Conservation (phyloP, 2,329 filamentous ascomycete species). For the Geosmithia morbida region DNA sequence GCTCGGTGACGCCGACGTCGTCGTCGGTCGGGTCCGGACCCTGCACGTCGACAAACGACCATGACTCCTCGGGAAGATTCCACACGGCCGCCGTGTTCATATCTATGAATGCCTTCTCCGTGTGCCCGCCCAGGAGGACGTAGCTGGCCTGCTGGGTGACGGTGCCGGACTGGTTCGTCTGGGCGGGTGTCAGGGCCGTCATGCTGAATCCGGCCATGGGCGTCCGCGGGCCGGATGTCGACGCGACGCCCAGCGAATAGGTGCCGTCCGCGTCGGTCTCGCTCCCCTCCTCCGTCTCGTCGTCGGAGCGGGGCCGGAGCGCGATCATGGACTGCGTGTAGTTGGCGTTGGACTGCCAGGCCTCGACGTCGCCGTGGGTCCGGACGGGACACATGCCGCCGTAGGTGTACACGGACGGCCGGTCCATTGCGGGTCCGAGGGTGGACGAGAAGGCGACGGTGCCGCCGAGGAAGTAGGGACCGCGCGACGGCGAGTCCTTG, state of each 20-base stretch:
- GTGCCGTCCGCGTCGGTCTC: background rate
- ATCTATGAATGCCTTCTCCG: constrained; percentile 71
- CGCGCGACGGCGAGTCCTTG: constrained; percentile 6
- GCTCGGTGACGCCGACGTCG: background rate
- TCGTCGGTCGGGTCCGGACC: constrained; percentile 24
- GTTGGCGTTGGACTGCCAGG: constrained; percentile 54
- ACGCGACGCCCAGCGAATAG: constrained; percentile 12
- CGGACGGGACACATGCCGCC: constrained; percentile 72
- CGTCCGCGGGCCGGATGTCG: constrained; percentile 47
- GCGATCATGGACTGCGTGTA: constrained; percentile 73
- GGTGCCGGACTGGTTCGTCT: constrained; percentile 49
- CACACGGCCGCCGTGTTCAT: constrained; percentile 86
- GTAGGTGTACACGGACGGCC: constrained; percentile 56
- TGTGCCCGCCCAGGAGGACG: constrained; percentile 76
- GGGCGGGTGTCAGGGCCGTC: constrained; percentile 57
- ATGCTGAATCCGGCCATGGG: constrained; percentile 80
- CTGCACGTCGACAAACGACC: constrained; percentile 65
- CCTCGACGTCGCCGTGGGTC: constrained; percentile 13
- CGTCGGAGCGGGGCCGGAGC: constrained; percentile 29
- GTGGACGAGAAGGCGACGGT: constrained; percentile 54
- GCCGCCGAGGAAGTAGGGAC: constrained; percentile 36
- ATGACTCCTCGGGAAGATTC: constrained; percentile 72
- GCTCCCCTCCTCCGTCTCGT: constrained; percentile 2
- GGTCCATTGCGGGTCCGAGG: constrained; percentile 34
- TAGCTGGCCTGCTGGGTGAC: constrained; percentile 64